Conservation (phyloP, 306 rosid species). For the Hylodesmum podocarpum region DNA sequence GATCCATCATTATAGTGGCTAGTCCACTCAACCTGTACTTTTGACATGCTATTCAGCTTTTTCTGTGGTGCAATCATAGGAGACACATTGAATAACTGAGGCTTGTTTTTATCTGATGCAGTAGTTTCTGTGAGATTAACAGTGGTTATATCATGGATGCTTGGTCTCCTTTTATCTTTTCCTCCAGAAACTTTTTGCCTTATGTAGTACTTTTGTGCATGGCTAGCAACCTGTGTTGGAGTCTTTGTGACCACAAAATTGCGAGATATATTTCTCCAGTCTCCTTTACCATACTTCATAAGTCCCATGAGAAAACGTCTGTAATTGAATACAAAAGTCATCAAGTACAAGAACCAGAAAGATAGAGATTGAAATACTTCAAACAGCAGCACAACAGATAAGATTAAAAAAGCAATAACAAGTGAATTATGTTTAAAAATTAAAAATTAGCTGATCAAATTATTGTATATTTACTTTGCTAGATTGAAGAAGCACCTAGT, state of each 20-base stretch:
- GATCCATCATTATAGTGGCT: constrained; percentile 39
- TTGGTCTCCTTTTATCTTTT: constrained; percentile 85
- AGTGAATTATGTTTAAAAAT: not conserved
- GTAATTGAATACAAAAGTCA: constrained; percentile 10
- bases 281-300: constrained; percentile 83
- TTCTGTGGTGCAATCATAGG: constrained; percentile 41
- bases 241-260: constrained; percentile 70
- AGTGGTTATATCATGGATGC: constrained; percentile 93
- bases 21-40: constrained; percentile 42
- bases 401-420: constrained; percentile 13
- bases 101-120: constrained; percentile 39
- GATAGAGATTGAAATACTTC: not conserved
- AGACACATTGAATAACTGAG: constrained; percentile 41
- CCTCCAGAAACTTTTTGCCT: constrained; percentile 88
- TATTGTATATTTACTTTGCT: not conserved
- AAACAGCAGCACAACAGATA: not conserved
- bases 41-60: constrained; percentile 37
- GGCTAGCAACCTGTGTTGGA: constrained; percentile 56
- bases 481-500: not conserved
- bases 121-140: constrained; percentile 57
- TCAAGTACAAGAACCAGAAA: not conserved
- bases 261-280: constrained; percentile 91
- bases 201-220: constrained; percentile 78
- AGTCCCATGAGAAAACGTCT: constrained; percentile 93
- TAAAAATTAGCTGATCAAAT: constrained; percentile 16